Conservation (phyloP, 108 stramenopile genomes). For the Chaetoceros muelleri region DNA sequence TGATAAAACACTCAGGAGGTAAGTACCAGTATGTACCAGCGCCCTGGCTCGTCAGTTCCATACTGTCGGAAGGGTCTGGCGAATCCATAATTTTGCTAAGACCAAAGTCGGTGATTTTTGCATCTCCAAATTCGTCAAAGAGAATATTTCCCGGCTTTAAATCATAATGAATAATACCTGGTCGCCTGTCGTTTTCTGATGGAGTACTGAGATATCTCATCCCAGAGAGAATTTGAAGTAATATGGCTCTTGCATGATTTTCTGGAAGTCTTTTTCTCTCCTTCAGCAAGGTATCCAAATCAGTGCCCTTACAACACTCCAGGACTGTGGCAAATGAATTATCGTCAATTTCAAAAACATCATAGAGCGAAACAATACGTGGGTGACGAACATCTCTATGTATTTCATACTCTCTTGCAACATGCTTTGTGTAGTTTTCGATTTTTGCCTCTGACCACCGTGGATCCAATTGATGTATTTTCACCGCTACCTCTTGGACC, state of each 20-base stretch:
- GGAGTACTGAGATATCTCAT: constrained; percentile 91
- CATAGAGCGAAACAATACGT: constrained; percentile 92
- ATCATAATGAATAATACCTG: constrained; percentile 99
- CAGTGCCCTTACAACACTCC: constrained; percentile 92
- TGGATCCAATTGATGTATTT: constrained; percentile 95
- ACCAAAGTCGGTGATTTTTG: constrained; percentile 99
- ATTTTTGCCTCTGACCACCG: constrained; percentile 93
- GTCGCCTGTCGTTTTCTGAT: constrained; percentile 56
- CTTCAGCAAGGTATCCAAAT: constrained; percentile 86
- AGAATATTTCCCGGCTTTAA: constrained; percentile 92
- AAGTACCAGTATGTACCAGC: constrained; percentile 99
- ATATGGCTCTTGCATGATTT: constrained; percentile 81
- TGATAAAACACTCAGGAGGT: constrained; percentile 97
- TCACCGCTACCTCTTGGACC: constrained; percentile 88
- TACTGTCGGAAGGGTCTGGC: constrained; percentile 65
- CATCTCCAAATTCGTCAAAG: constrained; percentile 90
- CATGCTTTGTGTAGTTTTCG: constrained; percentile 94
- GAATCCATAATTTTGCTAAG: constrained; percentile 87
- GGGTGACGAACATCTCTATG: constrained; percentile 93
- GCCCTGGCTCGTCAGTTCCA: constrained; percentile 99
- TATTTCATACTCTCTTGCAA: constrained; percentile 95
- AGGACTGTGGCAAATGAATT: constrained; percentile 96
- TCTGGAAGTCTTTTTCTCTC: constrained; percentile 72
- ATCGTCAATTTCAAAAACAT: constrained; percentile 97
- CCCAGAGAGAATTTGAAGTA: constrained; percentile 91